Evolutionary conservation across 768 basidiomycete genomes (phyloP).

Genomic region (Leccinum uliginosum): DNA sequence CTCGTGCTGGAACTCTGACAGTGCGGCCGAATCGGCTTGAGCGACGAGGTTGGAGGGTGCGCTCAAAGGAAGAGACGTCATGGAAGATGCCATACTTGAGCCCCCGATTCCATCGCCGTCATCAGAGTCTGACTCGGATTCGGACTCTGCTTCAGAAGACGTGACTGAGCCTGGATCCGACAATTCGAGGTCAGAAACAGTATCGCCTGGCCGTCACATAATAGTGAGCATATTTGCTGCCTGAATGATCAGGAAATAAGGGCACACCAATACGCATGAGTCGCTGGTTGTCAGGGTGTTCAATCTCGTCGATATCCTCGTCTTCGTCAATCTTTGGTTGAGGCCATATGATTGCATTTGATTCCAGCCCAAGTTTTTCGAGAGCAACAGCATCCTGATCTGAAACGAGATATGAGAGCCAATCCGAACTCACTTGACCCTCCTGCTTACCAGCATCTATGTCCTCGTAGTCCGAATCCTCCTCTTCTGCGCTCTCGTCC

Average conservation of each 20-base stretch:
- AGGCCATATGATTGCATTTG: constrained; percentile 84
- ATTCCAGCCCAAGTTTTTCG: constrained; percentile 56
- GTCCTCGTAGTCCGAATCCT: constrained; percentile 64
- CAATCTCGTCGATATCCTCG: constrained; percentile 58
- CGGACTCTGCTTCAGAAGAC: constrained; percentile 44
- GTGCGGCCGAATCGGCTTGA: constrained; percentile 40
- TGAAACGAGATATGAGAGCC: constrained; percentile 20
- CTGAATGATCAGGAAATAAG: not conserved
- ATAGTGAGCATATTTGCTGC: not conserved
- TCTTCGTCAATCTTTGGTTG: constrained; percentile 52
- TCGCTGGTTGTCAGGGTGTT: constrained; percentile 64
- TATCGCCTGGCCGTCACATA: constrained; percentile 42
- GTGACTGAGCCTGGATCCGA: constrained; percentile 58
- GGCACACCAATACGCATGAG: constrained; percentile 70
- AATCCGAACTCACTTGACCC: not conserved
- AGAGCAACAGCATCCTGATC: constrained; percentile 45
- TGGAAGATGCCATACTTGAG: constrained; percentile 40
- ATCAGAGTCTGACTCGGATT: constrained; percentile 37
- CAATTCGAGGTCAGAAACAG: constrained; percentile 55
- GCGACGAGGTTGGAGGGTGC: constrained; percentile 36
- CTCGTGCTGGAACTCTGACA: constrained; percentile 71
- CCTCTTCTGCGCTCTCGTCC: constrained; percentile 26
- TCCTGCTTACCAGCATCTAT: constrained; percentile 57
- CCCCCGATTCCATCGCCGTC: constrained; percentile 38
- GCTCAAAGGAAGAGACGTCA: constrained; percentile 41